phyloP scores from a whole-genome alignment of 441 rosid genomes.

The Melastoma candidum region DNA sequence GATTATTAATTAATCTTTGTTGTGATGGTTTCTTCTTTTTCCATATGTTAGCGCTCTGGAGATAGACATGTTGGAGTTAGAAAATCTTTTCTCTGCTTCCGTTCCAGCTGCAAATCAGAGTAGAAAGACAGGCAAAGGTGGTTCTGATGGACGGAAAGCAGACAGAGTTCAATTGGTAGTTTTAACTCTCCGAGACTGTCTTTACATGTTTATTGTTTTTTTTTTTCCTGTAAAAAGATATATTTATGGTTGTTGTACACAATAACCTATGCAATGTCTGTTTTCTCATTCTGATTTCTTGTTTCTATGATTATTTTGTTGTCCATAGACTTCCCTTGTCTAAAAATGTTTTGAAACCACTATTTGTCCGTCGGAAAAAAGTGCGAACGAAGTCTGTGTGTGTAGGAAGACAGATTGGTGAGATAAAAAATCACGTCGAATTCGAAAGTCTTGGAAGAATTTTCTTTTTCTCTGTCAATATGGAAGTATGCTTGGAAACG shows the following conservation, averaged over 20 bases:
- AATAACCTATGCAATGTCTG: too few species aligned
- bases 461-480: too few species aligned
- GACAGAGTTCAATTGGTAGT: slow-evolving; percentile 96
- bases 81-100: slow-evolving; percentile 76
- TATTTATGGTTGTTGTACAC: too few species aligned
- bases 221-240: too few species aligned
- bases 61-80: slow-evolving; percentile 93
- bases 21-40: slow-evolving; percentile 12
- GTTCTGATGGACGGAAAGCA: slow-evolving; percentile 47
- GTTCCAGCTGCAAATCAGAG: slow-evolving; percentile 43
- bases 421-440: neutral
- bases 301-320: neutral
- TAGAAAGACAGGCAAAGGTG: slow-evolving; percentile 28
- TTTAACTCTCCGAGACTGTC: neutral
- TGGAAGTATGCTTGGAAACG: too few species aligned
- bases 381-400: too few species aligned
- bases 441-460: too few species aligned
- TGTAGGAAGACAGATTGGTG: too few species aligned
- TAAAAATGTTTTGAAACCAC: neutral
- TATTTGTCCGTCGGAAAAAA: neutral
- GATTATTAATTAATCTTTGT: slow-evolving; percentile 6
- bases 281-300: too few species aligned
- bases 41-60: slow-evolving; percentile 61
- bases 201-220: neutral
- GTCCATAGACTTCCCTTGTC: neutral